Evolutionary conservation across 2,329 filamentous ascomycete species (phyloP).

Genomic region (Stachybotrys echinatus): DNA sequence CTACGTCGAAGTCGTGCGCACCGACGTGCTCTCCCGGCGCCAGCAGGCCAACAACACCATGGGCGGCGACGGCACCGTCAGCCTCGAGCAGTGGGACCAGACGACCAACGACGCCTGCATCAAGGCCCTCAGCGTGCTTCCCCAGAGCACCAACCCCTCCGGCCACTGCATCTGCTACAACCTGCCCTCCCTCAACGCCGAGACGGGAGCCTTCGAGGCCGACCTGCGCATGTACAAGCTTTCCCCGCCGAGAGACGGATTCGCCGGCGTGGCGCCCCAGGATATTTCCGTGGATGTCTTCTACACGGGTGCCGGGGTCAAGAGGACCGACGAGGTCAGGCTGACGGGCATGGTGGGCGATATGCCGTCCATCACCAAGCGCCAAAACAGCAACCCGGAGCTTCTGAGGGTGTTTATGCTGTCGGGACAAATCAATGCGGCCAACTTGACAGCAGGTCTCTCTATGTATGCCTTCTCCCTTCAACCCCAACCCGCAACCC

Average conservation of each 20-base stretch:
- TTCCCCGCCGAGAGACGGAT: slow-evolving; percentile 50
- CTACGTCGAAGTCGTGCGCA: background rate
- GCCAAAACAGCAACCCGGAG: slow-evolving; percentile 21
- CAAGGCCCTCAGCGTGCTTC: slow-evolving; percentile 47
- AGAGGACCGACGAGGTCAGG: slow-evolving; percentile 17
- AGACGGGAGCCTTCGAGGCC: slow-evolving; percentile 67
- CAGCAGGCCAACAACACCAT: slow-evolving; percentile 8
- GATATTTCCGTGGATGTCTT: slow-evolving; percentile 50
- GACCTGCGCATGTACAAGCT: slow-evolving; percentile 72
- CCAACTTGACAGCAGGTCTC: slow-evolving; percentile 48
- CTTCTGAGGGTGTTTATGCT: slow-evolving; percentile 62
- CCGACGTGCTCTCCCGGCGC: background rate
- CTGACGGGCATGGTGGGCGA: slow-evolving; percentile 16
- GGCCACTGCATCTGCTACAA: slow-evolving; percentile 83
- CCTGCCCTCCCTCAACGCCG: slow-evolving; percentile 62
- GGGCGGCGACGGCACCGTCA: slow-evolving; percentile 37
- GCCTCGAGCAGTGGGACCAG: slow-evolving; percentile 51
- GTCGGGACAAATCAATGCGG: slow-evolving; percentile 60
- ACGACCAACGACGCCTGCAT: slow-evolving; percentile 55
- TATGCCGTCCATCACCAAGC: slow-evolving; percentile 10
- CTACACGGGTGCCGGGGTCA: slow-evolving; percentile 45
- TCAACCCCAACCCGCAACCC: too few relatives aligned
- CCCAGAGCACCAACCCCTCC: slow-evolving; percentile 62
- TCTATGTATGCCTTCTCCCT: slow-evolving; percentile 48
- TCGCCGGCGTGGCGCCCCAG: slow-evolving; percentile 43